These are phyloP conservation scores for Hymenoscyphus repandus DNA, from an alignment of 2,329 filamentous ascomycete genomes.

Conservation along the genomic window DNA sequence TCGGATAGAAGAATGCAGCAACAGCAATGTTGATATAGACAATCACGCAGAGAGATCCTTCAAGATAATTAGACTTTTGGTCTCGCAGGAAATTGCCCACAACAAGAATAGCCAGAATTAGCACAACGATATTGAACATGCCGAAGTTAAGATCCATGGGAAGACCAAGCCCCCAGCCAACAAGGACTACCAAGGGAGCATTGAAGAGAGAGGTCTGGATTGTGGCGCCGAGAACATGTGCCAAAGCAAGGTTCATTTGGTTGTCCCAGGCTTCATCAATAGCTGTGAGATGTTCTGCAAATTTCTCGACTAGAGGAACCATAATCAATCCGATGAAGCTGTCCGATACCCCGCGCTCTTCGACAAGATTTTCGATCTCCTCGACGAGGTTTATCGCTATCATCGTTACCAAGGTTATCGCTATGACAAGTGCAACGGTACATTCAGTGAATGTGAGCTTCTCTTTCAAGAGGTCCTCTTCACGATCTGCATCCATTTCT, in stretches of 20 bases:
- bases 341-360: conserved; percentile 45
- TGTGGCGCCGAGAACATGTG: conserved; percentile 79
- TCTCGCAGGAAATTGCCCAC: conserved; percentile 85
- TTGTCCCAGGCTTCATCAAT: conserved; percentile 81
- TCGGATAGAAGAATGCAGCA: conserved; percentile 52
- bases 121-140: conserved; percentile 75
- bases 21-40: conserved; percentile 57
- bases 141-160: conserved; percentile 79
- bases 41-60: conserved; percentile 74
- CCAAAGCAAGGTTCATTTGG: conserved; percentile 77
- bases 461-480: conserved; percentile 52
- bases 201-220: conserved; percentile 89
- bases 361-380: conserved; percentile 61
- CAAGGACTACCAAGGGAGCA: conserved; percentile 74
- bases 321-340: conserved; percentile 68
- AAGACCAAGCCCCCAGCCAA: conserved; percentile 72
- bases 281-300: conserved; percentile 78
- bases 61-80: conserved; percentile 84
- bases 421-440: conserved; percentile 56
- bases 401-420: conserved; percentile 65
- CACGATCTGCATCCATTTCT: conserved; percentile 56
- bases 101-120: conserved; percentile 79
- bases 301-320: conserved; percentile 78
- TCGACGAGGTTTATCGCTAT: conserved; percentile 70
- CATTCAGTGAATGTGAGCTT: conserved; percentile 75